A percentile compares a stretch with the other conserved stretches of the same genome.
Conservation (phyloP, 73 alveolate genomes). For the Breviolum minutum region DNA sequence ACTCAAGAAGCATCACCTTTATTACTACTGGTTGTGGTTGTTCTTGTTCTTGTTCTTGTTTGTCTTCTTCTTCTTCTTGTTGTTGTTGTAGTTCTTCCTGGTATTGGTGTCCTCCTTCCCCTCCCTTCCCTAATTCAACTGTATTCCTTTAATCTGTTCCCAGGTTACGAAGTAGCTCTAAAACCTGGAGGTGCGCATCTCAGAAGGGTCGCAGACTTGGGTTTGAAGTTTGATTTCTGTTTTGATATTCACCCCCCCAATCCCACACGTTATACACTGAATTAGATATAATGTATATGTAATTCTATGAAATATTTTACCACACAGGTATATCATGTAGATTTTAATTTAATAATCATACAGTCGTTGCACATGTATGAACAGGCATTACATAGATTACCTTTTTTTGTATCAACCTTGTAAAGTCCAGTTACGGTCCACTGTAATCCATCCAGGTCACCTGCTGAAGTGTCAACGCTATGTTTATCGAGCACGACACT, state of each 20-base stretch:
- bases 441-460: conserved; percentile 16
- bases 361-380: neutral
- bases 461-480: conserved; percentile 47
- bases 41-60: no score
- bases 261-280: neutral
- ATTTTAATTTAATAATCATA: no score
- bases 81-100: no score
- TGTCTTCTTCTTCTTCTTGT: no score
- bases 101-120: no score
- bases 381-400: neutral
- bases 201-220: neutral
- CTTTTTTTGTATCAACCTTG: neutral
- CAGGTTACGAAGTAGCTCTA: conserved; percentile 36
- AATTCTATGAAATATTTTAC: neutral
- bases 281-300: neutral
- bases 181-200: neutral
- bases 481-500: conserved; percentile 22
- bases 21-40: neutral
- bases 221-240: neutral
- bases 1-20: neutral
- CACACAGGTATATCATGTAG: neutral
- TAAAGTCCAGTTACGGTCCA: neutral
- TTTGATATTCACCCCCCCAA: neutral
- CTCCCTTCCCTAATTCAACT: no score
- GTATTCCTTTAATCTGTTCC: neutral